phyloP scores from a whole-genome alignment of 352 stramenopile genomes.

The Pythium plurisporium region DNA sequence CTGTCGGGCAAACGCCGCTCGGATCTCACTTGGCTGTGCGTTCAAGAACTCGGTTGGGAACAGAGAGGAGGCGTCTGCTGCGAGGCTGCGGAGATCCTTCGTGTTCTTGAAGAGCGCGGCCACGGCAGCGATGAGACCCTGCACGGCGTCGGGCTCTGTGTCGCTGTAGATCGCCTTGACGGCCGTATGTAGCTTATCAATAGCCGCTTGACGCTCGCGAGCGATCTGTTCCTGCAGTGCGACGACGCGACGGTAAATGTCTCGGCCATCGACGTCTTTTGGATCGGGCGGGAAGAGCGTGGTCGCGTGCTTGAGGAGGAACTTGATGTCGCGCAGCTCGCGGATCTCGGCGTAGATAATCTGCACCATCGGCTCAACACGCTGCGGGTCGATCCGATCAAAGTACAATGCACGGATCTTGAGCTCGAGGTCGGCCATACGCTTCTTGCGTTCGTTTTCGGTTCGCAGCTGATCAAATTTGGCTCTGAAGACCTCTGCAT shows the following conservation, averaged over 20 bases:
- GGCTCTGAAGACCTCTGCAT: slow-evolving; percentile 22
- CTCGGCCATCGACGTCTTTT: slow-evolving; percentile 54
- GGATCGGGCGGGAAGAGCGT: slow-evolving; percentile 66
- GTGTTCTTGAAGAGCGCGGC: slow-evolving; percentile 81
- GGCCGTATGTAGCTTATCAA: slow-evolving; percentile 62
- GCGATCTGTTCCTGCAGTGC: slow-evolving; percentile 67
- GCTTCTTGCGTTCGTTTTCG: slow-evolving; percentile 71
- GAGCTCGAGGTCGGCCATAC: slow-evolving; percentile 81
- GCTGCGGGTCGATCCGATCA: slow-evolving; percentile 75
- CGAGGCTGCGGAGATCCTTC: slow-evolving; percentile 82
- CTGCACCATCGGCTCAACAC: slow-evolving; percentile 75
- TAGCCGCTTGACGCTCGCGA: slow-evolving; percentile 44
- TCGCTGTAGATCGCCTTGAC: slow-evolving; percentile 75
- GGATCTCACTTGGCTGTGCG: slow-evolving; percentile 52
- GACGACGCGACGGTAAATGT: slow-evolving; percentile 48
- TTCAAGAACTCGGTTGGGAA: slow-evolving; percentile 84
- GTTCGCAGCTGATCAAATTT: slow-evolving; percentile 39
- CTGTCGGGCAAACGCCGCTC: slow-evolving; percentile 45
- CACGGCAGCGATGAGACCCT: slow-evolving; percentile 45
- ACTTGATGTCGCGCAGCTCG: slow-evolving; percentile 72
- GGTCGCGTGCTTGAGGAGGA: slow-evolving; percentile 69
- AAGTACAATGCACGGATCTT: slow-evolving; percentile 90
- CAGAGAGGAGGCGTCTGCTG: slow-evolving; percentile 61
- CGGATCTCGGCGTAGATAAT: slow-evolving; percentile 77
- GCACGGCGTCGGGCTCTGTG: slow-evolving; percentile 65